phyloP scores from a whole-genome alignment of 2,329 filamentous ascomycete genomes.

The Trichophyton benhamiae region DNA sequence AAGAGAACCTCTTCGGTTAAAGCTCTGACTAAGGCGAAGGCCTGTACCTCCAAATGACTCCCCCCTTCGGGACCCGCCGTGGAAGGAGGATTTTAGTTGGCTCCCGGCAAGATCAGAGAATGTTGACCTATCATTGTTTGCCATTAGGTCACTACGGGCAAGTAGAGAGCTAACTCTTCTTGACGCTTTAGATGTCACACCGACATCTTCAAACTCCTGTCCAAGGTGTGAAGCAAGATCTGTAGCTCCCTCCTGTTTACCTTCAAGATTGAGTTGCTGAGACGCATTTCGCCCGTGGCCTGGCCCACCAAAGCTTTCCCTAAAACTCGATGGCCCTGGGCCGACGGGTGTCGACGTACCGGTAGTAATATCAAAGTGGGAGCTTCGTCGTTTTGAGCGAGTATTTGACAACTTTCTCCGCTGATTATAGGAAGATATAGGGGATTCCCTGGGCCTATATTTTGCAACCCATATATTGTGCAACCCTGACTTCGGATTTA shows the following conservation, averaged over 20 bases:
- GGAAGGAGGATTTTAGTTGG: slow-evolving; percentile 24
- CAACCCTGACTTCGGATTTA: slow-evolving; percentile 61
- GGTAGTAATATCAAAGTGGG: slow-evolving; percentile 51
- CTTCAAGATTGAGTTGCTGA: slow-evolving; percentile 34
- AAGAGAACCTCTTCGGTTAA: slow-evolving; percentile 44
- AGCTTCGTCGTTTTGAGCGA: slow-evolving; percentile 56
- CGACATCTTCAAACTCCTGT: slow-evolving; percentile 47
- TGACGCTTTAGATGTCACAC: slow-evolving; percentile 47
- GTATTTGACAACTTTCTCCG: slow-evolving; percentile 39
- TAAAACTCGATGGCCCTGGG: slow-evolving; percentile 48
- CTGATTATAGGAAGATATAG: slow-evolving; percentile 20
- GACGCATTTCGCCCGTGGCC: slow-evolving; percentile 33
- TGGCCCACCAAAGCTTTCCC: slow-evolving; percentile 62
- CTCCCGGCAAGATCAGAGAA: slow-evolving; percentile 57
- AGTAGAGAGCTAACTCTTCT: slow-evolving; percentile 84
- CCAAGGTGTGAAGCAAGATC: slow-evolving; percentile 58
- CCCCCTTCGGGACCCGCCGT: slow-evolving; percentile 46
- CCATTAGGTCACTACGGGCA: slow-evolving; percentile 73
- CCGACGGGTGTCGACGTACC: slow-evolving; percentile 63
- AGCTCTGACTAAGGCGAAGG: slow-evolving; percentile 49
- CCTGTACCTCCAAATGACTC: slow-evolving; percentile 63
- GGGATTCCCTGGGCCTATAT: slow-evolving; percentile 58
- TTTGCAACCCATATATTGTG: slow-evolving; percentile 77
- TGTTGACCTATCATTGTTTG: slow-evolving; percentile 67
- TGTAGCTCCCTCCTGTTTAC: slow-evolving; percentile 43